Percentiles rank a stretch among this genome's conserved stretches.
Evolutionary conservation across 768 basidiomycete genomes (phyloP).

Genomic region (Coprinopsis sp.): DNA sequence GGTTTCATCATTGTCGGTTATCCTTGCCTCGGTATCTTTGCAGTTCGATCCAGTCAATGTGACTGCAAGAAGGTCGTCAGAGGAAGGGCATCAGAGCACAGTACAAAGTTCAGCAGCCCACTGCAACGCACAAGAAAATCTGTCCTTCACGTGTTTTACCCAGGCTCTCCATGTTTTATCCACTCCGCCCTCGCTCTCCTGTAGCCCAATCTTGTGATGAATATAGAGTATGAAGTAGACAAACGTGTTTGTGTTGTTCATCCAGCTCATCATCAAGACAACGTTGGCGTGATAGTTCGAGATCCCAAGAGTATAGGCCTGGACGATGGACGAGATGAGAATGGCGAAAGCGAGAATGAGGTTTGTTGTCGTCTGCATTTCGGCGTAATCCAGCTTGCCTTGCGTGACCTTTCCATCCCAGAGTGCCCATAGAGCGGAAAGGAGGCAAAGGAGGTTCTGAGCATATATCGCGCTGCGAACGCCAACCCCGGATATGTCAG

Average conservation of each 20-base stretch:
- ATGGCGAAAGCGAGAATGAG: conserved; percentile 9
- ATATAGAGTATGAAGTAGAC: conserved; percentile 5
- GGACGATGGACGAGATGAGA: conserved; percentile 21
- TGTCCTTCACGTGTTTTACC: not conserved
- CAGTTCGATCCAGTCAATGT: too few relatives aligned
- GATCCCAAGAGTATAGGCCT: conserved; percentile 15
- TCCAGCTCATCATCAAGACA: conserved; percentile 21
- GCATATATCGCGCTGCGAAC: not conserved
- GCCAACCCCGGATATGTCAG: not conserved
- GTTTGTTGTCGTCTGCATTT: conserved; percentile 6
- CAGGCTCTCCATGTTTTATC: not conserved
- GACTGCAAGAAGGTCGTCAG: too few relatives aligned
- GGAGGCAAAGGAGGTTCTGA: not conserved
- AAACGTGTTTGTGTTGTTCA: not conserved
- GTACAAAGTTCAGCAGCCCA: too few relatives aligned
- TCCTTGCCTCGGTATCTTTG: too few relatives aligned
- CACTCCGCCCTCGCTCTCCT: not conserved
- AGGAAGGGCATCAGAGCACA: too few relatives aligned
- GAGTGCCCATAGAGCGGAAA: conserved; percentile 3
- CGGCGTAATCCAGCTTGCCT: conserved; percentile 1
- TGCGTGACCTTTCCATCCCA: conserved; percentile 5
- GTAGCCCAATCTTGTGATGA: conserved; percentile 3
- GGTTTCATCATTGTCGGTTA: too few relatives aligned
- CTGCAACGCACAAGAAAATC: too few relatives aligned
- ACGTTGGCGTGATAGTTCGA: conserved; percentile 19